Conservation (phyloP, 1,284 basidiomycete genomes). For the Puccinia coronata region DNA sequence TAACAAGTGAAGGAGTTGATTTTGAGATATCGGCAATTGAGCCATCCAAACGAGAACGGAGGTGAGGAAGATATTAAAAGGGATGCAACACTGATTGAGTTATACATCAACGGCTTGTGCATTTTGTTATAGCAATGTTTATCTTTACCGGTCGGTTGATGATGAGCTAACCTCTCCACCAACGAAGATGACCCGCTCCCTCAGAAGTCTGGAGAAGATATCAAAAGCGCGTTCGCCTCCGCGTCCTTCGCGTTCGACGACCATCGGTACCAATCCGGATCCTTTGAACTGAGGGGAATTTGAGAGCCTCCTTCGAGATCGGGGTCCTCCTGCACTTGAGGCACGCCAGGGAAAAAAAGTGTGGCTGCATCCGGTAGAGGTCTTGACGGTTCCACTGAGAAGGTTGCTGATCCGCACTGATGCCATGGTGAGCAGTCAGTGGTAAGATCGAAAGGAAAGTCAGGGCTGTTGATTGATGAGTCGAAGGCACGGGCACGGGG, state of each 20-base stretch:
- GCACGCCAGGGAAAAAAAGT: too few species aligned
- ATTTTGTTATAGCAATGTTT: neutral
- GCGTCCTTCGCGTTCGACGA: slow-evolving; percentile 86
- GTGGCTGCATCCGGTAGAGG: neutral
- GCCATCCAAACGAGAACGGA: neutral
- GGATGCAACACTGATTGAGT: slow-evolving; percentile 35
- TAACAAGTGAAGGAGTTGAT: neutral
- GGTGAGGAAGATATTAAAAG: slow-evolving; percentile 17
- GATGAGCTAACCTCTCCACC: slow-evolving; percentile 70
- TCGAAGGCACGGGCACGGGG: too few species aligned
- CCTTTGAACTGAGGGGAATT: neutral
- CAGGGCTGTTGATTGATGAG: too few species aligned
- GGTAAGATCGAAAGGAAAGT: too few species aligned
- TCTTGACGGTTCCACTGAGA: neutral
- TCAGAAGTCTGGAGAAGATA: slow-evolving; percentile 83
- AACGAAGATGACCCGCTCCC: slow-evolving; percentile 89
- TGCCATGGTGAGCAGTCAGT: neutral
- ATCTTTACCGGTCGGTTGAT: slow-evolving; percentile 23
- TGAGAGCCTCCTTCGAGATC: neutral
- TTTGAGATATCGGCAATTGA: slow-evolving; percentile 10
- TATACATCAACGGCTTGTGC: slow-evolving; percentile 32
- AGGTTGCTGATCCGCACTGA: neutral
- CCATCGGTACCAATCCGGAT: slow-evolving; percentile 73
- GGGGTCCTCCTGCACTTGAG: neutral
- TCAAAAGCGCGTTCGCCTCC: slow-evolving; percentile 85